Evolutionary conservation across 805 yeast species (phyloP), one percentile per base, ranked within the genome.

Genomic region (Komagataella ulmi): DNA sequence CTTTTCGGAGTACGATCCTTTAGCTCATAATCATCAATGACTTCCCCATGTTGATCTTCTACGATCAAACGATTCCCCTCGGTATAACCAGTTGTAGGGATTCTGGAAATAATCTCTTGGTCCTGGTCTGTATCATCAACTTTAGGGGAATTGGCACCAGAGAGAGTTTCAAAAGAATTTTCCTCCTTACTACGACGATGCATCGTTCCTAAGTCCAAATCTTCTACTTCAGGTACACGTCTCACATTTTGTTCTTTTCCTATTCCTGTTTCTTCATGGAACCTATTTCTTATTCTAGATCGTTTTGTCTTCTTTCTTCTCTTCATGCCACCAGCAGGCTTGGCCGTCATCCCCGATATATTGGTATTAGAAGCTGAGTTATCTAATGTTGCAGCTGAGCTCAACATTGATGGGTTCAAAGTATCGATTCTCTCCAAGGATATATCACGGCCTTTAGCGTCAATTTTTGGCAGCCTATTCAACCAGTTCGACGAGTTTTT

Each of bases 371-470:
- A 46, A 17, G 50, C 18, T 43, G 52, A 49, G 59, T 55, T 21
- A 58, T 55, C 18, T 45, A 21, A 30, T 45, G 51, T 24, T 50
- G 19, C 57, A 12, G 59, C 57, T 8, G 59, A 30, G 61, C 12
- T 48, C 40, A 53, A 56, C 14, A 51, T 55, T 3, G 58, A 52
- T 14, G 74, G 70, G 17, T 74, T 77, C 56, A 68, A 68, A 0
- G 95, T 87, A 61, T 88, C 97, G 47, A 88, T 77, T 60, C 95
- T 76, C 54, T 85, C 90, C 55, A 90, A 74, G 1, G 96, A 88
- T 58, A 86, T 81, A 0, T 93, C 80, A 24, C 90, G 77, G 6
- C 89, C 85, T 12, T 73, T 69, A 51, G 76, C 78, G 51, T 85
- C 93, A 63, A 88, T 70, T 46, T 84, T 78, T 36, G 96, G 97